Evolutionary conservation across 139 green algal species (phyloP).

Genomic region (Marvania coccoides): DNA sequence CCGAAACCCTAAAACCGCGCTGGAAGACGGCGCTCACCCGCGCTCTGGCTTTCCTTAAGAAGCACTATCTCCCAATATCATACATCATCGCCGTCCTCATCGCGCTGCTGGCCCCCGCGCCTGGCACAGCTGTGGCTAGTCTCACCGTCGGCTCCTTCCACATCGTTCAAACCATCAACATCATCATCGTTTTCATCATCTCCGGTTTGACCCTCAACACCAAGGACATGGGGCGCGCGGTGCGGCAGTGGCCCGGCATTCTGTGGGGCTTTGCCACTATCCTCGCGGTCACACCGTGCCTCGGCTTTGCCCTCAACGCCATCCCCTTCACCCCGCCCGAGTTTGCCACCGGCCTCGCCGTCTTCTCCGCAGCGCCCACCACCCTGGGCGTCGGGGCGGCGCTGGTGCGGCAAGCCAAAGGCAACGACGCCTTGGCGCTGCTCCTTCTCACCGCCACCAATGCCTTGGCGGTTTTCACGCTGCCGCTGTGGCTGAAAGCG

Average conservation of each 20-base stretch:
- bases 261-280: conserved; percentile 49
- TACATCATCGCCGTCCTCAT: background rate
- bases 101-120: background rate
- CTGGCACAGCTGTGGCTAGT: background rate
- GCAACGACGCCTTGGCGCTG: conserved; percentile 51
- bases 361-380: conserved; percentile 74
- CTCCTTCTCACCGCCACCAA: conserved; percentile 73
- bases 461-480: conserved; percentile 64
- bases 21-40: background rate
- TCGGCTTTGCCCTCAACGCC: conserved; percentile 45
- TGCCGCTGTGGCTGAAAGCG: conserved; percentile 46
- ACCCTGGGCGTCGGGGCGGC: conserved; percentile 67
- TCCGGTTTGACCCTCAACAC: conserved; percentile 67
- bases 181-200: conserved; percentile 53
- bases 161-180: conserved; percentile 18
- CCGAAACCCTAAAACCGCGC: too few species aligned
- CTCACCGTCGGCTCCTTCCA: background rate
- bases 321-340: conserved; percentile 43
- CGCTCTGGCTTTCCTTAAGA: background rate
- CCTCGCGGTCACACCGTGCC: conserved; percentile 48
- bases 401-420: background rate
- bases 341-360: conserved; percentile 58
- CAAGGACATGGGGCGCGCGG: conserved; percentile 43
- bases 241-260: conserved; percentile 41
- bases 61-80: background rate